Evolutionary conservation across 2,329 filamentous ascomycete species (phyloP), one percentile per base, ranked within the genome.

Genomic region (Xylaria digitata): DNA sequence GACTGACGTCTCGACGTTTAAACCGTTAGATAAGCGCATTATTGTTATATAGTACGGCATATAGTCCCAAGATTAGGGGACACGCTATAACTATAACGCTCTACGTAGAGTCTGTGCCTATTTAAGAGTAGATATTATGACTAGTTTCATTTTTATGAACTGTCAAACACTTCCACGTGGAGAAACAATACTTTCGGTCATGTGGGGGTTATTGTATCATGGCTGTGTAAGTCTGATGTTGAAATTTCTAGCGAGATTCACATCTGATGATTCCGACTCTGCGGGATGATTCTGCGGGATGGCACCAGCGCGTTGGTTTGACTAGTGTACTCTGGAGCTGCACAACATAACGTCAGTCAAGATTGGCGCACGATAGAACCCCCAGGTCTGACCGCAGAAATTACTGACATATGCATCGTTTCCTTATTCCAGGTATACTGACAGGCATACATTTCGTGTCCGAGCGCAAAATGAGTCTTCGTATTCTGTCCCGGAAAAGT

Each of bases 371-470:
- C 23, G 49, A 53, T 61, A 45, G 50, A 32, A 32, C 46, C 46
- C 23, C 37, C 34, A 50, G 46, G 61, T 66, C 60, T 49, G 48
- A 63, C 53, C 23, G 55, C 52, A 54, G 57, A 49, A 32, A 67
- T 67, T 59, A 67, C 57, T 40, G 55, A 58, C 64, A 64, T 69
- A 58, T 64, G 61, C 64, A 64, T 50, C 60, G 34, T 45, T 30
- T 58, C 56, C 45, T 48, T 17, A 43, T 21, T 11, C 23, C 21
- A 26, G 34, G 34, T 21, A 43, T 32, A 19, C 43, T 17, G 23
- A 34, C 19, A 61, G 52, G 53, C 32, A 55, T 54, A 53, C 46
- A 63, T 68, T 34, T 34, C 21, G 21, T 23, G 58, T 65, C 62
- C 54, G 62, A 59, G 62, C 53, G 48, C 45, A 62, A 55, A 54